A percentile compares a stretch with the other conserved stretches of the same genome.
Evolutionary conservation across 331 rosid species (phyloP).

Genomic region (Malus hybrid): DNA sequence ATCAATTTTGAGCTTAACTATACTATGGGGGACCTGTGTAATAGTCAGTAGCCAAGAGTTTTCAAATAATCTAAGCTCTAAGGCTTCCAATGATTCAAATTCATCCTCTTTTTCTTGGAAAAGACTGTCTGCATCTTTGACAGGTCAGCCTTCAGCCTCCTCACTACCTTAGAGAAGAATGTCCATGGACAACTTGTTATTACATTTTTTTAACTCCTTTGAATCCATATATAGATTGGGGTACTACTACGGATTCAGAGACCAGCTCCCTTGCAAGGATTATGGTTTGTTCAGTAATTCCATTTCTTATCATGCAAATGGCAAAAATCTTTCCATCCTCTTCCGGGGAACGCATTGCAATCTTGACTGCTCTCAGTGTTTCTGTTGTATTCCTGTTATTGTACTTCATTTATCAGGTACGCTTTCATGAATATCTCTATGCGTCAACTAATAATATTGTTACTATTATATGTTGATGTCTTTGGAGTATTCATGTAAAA

Average conservation of each 20-base stretch:
- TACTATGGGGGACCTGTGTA: slow-evolving; percentile 12
- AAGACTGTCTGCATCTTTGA: slow-evolving; percentile 27
- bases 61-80: neutral
- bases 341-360: slow-evolving; percentile 8
- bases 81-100: neutral
- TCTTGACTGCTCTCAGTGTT: slow-evolving; percentile 15
- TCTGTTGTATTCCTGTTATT: slow-evolving; percentile 30
- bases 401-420: slow-evolving; percentile 62
- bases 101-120: slow-evolving; percentile 1
- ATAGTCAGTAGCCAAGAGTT: slow-evolving; percentile 35
- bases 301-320: slow-evolving; percentile 51
- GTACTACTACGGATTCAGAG: slow-evolving; percentile 43
- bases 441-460: neutral
- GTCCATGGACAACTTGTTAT: too few species aligned
- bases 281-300: slow-evolving; percentile 42
- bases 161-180: too few species aligned
- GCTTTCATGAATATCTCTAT: neutral
- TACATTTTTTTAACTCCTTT: neutral
- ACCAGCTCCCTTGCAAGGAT: slow-evolving; percentile 43
- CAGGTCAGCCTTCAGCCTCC: slow-evolving; percentile 11
- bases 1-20: slow-evolving; percentile 49
- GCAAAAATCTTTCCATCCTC: slow-evolving; percentile 23
- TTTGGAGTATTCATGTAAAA: neutral
- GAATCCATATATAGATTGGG: slow-evolving; percentile 30
- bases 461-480: neutral